Evolutionary conservation across 192 early-diverging fungal genomes (phyloP), one percentile per base, ranked within the genome.

Genomic region (Paraglomus occultum): DNA sequence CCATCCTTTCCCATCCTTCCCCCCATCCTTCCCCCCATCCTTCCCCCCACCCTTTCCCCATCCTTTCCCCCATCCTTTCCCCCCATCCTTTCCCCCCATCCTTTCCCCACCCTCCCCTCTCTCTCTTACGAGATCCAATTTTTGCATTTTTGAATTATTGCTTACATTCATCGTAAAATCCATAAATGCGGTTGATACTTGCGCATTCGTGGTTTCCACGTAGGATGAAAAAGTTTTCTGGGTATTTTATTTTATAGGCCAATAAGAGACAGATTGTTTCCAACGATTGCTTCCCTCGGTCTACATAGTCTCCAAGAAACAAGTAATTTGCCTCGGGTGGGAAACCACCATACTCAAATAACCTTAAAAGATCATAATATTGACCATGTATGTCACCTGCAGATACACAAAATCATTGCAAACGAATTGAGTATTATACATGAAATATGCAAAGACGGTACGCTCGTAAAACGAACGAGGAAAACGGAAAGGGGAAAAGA

Each of bases 161-260:
- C 84, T 76, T 79, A 95, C 96, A 95, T 78, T 98, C 96, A 76
- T 98, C 92, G 78, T 97, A 98, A 81, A 98, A 98, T 40, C 96
- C 96, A 77, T 98, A 98, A 73, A 98, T 96, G 69, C 94, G 85
- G 83, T 95, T 96, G 72, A 95, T 94, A 74, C 92, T 93, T 7
- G 96, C 96, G 73, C 92, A 94, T 79, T 99, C 96, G 79, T 99
- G 96, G 81, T 99, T 99, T 57, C 96, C 96, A 74, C 96, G 89
- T 69, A 99, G 84, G 73, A 99, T 94, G 84, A 99, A 99, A 77
- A 99, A 99, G 87, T 99, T 99, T 69, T 96, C 96, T 3, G 95
- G 96, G 79, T 93, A 99, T 84, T 99, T 99, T 88, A 99, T 99
- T 78, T 99, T 98, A 87, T 98, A 98, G 31, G 95, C 94, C 51